Base-by-base conservation (phyloP, 495 filamentous ascomycete genomes). In the Terfezia claveryi region DNA sequence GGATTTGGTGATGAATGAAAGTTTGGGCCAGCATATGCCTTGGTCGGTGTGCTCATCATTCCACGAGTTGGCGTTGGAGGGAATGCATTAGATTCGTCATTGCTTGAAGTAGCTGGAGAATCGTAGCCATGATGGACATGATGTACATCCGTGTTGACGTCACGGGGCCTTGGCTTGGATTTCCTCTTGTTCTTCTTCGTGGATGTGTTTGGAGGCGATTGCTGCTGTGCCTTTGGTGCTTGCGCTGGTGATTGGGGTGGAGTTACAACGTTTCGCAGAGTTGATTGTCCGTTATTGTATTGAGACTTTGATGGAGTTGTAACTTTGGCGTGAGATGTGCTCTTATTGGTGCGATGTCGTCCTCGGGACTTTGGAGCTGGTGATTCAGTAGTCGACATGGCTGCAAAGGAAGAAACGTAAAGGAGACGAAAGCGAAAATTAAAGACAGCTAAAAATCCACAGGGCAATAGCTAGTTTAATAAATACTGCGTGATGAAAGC, bases 1-100 rank as follows among this genome's bases (percentile, higher is more conserved):
- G 92, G 83, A 3, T 87, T 88, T 12, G 91, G 91, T 2, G 91
- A 99, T 10, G 85, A 83, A 65, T 95, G 89, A 67, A 99, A 99
- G 0, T 85, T 92, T 14, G 88, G 84, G 14, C 91, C 91, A 12
- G 91, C 91, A 67, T 94, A 99, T 56, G 85, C 74, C 57, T 76
- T 64, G 49, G 72, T 74, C 16, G 76, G 69, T 23, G 77, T 75
- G 12, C 70, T 70, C 17, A 65, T 64, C 37, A 68, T 57, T 0
- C 56, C 56, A n/a, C 50, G 50, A 27, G 23, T 51, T 20, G 50
- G 50, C 50, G n/a, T 17, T 27, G 16, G 12, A 20, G n/a, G 50
- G 6, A 16, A 10, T 10, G 11, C 2, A 20, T 10, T 12, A 10
- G 14, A 51, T 32, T 51, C 50, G 50, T 23, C 16, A 51, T 32